These are phyloP conservation scores for Fusarium drepaniforme DNA, from an alignment of 2,329 filamentous ascomycete genomes.

Conservation along the genomic window DNA sequence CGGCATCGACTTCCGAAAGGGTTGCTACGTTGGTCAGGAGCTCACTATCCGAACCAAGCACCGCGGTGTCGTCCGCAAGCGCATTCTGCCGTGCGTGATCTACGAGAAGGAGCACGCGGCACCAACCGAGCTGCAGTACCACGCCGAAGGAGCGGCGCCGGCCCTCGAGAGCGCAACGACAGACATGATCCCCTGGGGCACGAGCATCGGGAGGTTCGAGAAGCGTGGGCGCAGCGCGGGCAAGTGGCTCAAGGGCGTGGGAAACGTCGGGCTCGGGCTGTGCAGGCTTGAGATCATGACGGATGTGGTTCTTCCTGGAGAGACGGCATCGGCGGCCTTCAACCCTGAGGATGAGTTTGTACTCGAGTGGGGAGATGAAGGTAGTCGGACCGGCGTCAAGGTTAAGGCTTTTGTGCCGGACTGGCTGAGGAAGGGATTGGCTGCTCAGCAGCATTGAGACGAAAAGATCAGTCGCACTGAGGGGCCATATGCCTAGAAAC, in stretches of 20 bases:
- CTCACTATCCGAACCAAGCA: constrained; percentile 96
- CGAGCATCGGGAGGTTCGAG: constrained; percentile 63
- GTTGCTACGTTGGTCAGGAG: constrained; percentile 97
- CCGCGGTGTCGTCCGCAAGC: constrained; percentile 91
- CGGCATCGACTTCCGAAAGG: constrained; percentile 93
- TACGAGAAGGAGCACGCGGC: constrained; percentile 64
- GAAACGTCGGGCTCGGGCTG: constrained; percentile 87
- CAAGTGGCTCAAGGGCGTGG: constrained; percentile 82
- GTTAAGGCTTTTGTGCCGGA: constrained; percentile 86
- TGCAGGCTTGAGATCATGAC: constrained; percentile 95
- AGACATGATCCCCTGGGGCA: constrained; percentile 57
- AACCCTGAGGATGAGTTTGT: constrained; percentile 73
- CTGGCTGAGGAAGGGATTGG: constrained; percentile 70
- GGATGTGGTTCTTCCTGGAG: constrained; percentile 77
- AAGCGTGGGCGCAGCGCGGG: constrained; percentile 79
- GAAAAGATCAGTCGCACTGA: not conserved
- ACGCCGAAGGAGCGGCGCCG: constrained; percentile 45
- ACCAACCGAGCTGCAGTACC: constrained; percentile 61
- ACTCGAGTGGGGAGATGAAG: constrained; percentile 64
- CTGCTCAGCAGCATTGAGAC: constrained; percentile 36
- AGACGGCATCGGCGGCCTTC: constrained; percentile 73
- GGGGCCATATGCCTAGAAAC: not conserved
- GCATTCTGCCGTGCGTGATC: constrained; percentile 84
- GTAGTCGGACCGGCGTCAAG: constrained; percentile 56
- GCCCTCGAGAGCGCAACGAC: constrained; percentile 43